Percentiles rank a stretch among this genome's conserved stretches.
These are phyloP conservation scores for Aspergillus panamensis DNA, from an alignment of 495 filamentous ascomycete genomes.

Conservation along the genomic window DNA sequence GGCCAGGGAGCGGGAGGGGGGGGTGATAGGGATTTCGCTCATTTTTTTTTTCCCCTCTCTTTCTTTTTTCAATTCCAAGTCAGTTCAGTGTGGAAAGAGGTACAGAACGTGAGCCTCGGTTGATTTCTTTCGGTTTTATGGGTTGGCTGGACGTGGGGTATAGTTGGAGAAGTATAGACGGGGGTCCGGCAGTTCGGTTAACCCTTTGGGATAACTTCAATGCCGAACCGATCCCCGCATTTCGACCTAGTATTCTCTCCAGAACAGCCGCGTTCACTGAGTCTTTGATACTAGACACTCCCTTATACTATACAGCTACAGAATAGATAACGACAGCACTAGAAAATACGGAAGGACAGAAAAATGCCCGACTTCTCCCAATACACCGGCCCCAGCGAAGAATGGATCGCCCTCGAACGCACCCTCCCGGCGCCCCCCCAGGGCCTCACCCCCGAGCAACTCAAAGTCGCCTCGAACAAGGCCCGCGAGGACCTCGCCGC, in stretches of 20 bases:
- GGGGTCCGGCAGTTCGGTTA: neutral
- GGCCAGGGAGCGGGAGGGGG: constrained; percentile 22
- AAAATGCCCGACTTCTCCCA: constrained; percentile 41
- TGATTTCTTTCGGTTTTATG: too few relatives aligned
- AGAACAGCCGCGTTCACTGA: too few relatives aligned
- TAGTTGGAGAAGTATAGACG: neutral
- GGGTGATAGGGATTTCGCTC: constrained; percentile 1
- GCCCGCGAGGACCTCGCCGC: constrained; percentile 34
- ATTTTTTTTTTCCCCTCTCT: constrained; percentile 4
- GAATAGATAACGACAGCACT: too few relatives aligned
- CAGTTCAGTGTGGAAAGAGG: neutral
- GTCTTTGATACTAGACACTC: too few relatives aligned
- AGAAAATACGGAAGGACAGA: too few relatives aligned
- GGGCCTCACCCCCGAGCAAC: constrained; percentile 23
- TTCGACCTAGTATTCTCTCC: neutral
- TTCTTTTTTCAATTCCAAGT: neutral
- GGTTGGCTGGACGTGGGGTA: neutral
- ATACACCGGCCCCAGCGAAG: constrained; percentile 37
- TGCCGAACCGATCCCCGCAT: neutral
- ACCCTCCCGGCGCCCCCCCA: constrained; percentile 24
- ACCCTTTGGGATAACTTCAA: constrained; percentile 1
- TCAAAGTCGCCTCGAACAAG: constrained; percentile 29
- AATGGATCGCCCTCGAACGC: constrained; percentile 40
- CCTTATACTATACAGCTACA: too few relatives aligned
- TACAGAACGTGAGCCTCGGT: neutral